Percentiles rank a stretch among this genome's conserved stretches.
These are phyloP conservation scores for Trypanosoma scelopori DNA, from an alignment of 208 protist genomes.

Conservation along the genomic window DNA sequence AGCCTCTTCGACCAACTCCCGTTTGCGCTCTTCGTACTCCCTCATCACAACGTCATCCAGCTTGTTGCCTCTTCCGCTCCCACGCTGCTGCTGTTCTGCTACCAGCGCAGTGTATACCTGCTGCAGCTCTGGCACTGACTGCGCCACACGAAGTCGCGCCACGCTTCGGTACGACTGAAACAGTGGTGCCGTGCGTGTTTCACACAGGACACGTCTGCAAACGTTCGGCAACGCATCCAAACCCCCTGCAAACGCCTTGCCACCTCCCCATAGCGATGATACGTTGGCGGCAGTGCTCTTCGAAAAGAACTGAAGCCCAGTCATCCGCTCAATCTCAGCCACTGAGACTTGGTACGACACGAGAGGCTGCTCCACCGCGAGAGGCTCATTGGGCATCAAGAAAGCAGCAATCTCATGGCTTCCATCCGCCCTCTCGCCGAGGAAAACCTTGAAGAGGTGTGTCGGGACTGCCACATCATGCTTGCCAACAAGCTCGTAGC, in stretches of 20 bases:
- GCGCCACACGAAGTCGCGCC: constrained; percentile 56
- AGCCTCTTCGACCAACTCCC: constrained; percentile 39
- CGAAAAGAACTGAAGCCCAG: constrained; percentile 76
- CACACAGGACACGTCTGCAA: constrained; percentile 53
- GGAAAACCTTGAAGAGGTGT: constrained; percentile 82
- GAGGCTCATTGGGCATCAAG: constrained; percentile 75
- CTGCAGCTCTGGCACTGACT: constrained; percentile 54
- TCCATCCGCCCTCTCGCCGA: constrained; percentile 45
- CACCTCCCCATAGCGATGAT: background rate
- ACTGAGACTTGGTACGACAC: constrained; percentile 71
- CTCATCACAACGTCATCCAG: constrained; percentile 7
- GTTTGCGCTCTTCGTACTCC: constrained; percentile 35
- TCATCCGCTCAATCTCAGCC: constrained; percentile 44
- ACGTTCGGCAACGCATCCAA: constrained; percentile 44
- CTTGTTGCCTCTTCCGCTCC: background rate
- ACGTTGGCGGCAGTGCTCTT: background rate
- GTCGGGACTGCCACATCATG: constrained; percentile 74
- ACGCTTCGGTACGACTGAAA: constrained; percentile 60
- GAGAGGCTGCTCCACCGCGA: constrained; percentile 64
- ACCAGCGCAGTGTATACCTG: constrained; percentile 40
- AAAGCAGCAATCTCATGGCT: constrained; percentile 60
- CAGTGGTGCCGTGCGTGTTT: constrained; percentile 35
- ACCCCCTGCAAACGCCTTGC: background rate
- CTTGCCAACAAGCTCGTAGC: constrained; percentile 66
- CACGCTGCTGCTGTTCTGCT: constrained; percentile 15